These are phyloP conservation scores for Podospora australis DNA, from an alignment of 495 filamentous ascomycete species.

Conservation along the genomic window DNA sequence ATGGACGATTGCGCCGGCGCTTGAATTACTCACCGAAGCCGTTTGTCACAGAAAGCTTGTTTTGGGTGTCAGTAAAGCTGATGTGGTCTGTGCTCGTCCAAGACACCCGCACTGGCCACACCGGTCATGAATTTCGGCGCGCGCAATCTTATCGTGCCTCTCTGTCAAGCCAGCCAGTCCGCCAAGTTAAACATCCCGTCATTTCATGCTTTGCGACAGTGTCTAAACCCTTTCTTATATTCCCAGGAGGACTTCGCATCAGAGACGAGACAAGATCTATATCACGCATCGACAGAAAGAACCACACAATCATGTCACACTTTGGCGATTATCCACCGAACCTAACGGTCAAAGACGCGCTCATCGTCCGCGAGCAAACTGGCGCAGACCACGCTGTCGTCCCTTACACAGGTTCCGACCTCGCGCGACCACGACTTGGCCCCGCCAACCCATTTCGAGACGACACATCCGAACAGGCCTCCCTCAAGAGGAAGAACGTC, in stretches of 20 bases:
- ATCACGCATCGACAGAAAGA: background rate
- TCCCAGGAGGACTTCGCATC: too few species aligned
- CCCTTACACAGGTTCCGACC: slow-evolving; percentile 59
- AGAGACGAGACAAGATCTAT: background rate
- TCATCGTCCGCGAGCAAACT: slow-evolving; percentile 45
- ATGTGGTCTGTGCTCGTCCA: background rate
- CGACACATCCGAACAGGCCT: slow-evolving; percentile 30
- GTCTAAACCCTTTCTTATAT: background rate
- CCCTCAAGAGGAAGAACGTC: slow-evolving; percentile 75
- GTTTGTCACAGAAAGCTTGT: too few species aligned
- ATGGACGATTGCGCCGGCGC: too few species aligned
- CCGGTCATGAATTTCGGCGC: background rate
- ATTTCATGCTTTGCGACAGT: background rate
- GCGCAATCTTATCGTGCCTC: too few species aligned
- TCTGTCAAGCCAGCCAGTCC: too few species aligned
- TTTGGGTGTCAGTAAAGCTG: background rate
- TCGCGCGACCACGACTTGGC: slow-evolving; percentile 61
- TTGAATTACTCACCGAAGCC: too few species aligned
- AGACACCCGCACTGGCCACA: background rate
- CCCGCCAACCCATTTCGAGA: slow-evolving; percentile 78
- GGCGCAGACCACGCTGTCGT: slow-evolving; percentile 51
- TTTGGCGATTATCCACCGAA: slow-evolving; percentile 52
- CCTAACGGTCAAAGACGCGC: slow-evolving; percentile 49
- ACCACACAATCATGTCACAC: slow-evolving; percentile 39
- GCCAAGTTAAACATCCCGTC: background rate